phyloP scores from a whole-genome alignment of 345 rosid genomes.

The Corymbia maculata region DNA sequence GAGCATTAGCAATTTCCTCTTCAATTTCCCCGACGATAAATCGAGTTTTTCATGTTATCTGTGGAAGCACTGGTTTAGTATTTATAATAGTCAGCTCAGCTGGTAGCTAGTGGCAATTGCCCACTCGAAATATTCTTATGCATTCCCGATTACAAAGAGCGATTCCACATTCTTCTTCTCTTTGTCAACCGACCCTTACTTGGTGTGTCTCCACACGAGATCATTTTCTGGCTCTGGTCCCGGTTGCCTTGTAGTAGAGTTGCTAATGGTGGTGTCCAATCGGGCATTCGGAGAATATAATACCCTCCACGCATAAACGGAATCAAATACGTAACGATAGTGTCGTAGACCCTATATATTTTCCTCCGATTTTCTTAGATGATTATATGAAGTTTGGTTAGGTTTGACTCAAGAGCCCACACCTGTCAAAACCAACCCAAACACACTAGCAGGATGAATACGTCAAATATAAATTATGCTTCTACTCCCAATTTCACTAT shows the following conservation, averaged over 20 bases:
- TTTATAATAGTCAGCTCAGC: neutral
- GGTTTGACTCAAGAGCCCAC: neutral
- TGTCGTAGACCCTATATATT: neutral
- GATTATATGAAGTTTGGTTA: neutral
- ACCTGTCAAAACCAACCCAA: neutral
- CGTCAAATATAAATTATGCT: neutral
- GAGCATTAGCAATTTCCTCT: neutral
- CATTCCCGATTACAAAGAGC: neutral
- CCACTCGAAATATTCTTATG: neutral
- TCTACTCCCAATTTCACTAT: neutral
- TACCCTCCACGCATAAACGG: neutral
- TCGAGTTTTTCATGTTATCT: neutral
- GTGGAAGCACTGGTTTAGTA: neutral
- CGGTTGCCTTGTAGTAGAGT: neutral
- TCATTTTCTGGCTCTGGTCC: neutral
- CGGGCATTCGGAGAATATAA: neutral
- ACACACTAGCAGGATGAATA: neutral
- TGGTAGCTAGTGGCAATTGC: neutral
- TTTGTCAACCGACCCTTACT: neutral
- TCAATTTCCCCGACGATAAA: neutral
- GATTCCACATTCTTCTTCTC: neutral
- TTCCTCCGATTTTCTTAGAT: neutral
- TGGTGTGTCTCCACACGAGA: neutral
- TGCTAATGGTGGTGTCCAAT: neutral
- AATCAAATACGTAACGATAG: neutral